A percentile compares a stretch with the other conserved stretches of the same genome.
Conservation (phyloP, 495 filamentous ascomycete species). For the Chaetomium tenue region DNA sequence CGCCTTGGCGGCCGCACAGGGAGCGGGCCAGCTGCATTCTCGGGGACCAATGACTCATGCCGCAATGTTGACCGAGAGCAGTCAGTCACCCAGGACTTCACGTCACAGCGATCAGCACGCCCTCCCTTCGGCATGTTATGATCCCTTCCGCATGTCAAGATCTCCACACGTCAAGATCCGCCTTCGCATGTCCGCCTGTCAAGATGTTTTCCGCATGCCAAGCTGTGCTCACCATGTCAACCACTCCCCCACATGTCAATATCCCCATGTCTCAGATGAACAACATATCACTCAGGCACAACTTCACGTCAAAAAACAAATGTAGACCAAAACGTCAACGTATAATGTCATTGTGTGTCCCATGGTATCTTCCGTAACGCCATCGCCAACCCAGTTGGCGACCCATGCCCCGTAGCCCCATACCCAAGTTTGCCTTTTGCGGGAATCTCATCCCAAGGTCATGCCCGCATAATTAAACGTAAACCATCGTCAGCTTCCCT, state of each 20-base stretch:
- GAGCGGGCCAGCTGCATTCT: not conserved
- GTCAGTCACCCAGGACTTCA: not conserved
- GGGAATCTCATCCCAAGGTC: not conserved
- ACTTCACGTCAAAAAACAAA: not conserved
- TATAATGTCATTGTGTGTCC: not conserved
- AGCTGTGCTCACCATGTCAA: no score
- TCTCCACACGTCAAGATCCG: no score
- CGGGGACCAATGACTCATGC: not conserved
- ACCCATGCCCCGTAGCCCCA: not conserved
- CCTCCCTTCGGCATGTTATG: no score
- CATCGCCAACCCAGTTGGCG: not conserved
- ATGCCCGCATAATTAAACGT: not conserved
- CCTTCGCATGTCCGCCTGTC: no score
- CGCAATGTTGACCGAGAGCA: not conserved
- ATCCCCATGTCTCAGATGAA: no score
- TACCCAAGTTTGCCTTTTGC: no score
- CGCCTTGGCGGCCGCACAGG: not conserved
- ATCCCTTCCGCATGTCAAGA: no score
- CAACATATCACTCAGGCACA: not conserved
- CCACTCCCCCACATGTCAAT: no score
- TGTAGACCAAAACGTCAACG: not conserved
- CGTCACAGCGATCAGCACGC: not conserved
- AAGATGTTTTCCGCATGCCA: no score
- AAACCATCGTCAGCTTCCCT: not conserved
- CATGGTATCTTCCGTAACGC: constrained; percentile 8